Evolutionary conservation across 2,329 filamentous ascomycete species (phyloP).

Genomic region (Trichoderma atrobrunneum): DNA sequence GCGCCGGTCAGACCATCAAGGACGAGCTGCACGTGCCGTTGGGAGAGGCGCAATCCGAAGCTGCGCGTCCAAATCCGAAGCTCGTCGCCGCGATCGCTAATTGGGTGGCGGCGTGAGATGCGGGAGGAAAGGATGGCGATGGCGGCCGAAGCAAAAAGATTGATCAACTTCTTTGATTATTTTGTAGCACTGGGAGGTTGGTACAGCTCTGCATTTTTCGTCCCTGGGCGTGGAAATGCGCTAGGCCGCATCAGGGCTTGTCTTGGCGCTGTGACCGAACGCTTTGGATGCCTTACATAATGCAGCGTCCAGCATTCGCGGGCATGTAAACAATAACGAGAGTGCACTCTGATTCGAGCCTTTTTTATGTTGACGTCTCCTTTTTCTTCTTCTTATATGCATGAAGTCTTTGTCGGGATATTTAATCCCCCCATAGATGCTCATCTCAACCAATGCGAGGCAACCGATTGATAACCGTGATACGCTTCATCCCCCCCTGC

Average conservation of each 20-base stretch:
- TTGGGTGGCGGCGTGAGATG: constrained; percentile 1
- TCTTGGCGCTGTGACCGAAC: neutral
- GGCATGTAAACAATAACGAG: neutral
- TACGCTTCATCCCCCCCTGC: neutral
- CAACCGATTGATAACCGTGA: neutral
- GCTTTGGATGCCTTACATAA: neutral
- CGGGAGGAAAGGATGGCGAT: constrained; percentile 9
- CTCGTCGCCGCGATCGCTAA: constrained; percentile 17
- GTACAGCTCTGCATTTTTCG: constrained; percentile 20
- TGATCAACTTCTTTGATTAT: constrained; percentile 3
- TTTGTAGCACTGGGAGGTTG: constrained; percentile 20
- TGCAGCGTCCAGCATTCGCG: neutral
- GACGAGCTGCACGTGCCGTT: constrained; percentile 23
- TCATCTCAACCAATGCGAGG: neutral
- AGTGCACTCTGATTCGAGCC: neutral
- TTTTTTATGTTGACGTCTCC: neutral
- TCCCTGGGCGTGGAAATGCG: constrained; percentile 9
- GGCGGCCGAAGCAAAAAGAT: constrained; percentile 13
- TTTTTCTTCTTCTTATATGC: neutral
- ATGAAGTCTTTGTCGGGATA: neutral
- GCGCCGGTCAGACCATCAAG: constrained; percentile 32
- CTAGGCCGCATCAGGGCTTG: constrained; percentile 17
- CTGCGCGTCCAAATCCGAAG: constrained; percentile 14
- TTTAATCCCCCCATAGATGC: neutral
- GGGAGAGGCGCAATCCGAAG: constrained; percentile 11